Evolutionary conservation across 2,329 filamentous ascomycete genomes (phyloP), one percentile per base, ranked within the genome.

Genomic region (Penicillium sclerotigenum): DNA sequence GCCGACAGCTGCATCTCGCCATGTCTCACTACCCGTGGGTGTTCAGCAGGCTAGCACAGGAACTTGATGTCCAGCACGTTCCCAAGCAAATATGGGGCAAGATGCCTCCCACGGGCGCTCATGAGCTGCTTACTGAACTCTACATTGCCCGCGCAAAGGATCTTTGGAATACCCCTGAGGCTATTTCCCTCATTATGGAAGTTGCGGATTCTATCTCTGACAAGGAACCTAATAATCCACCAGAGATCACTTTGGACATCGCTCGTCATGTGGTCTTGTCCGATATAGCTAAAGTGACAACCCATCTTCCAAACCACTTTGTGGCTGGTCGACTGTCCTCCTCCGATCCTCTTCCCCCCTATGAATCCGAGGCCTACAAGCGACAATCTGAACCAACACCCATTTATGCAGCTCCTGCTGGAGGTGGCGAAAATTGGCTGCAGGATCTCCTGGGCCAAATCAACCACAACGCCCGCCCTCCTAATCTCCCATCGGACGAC

Each of bases 21-120:
- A 88, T 97, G 71, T 80, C 84, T 54, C 79, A 79, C 28, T 84
- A 91, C 51, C 93, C 94, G 0, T 99, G 92, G 91, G 80, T 97
- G 2, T 91, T 93, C 65, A 86, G 84, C 52, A 81, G 86, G 22
- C 78, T 99, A 4, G 94, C 93, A 70, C 87, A 89, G 64, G 88
- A 90, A 46, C 79, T 97, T 26, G 86, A 88, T 60, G 80, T 97
- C 29, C 87, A 91, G 14, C 81, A 83, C 7, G 79, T 90, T 8
- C 92, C 94, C 1, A 87, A 87, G 33, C 83, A 86, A 0, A 83
- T 97, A 31, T 97, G 94, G 93, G 92, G 90, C 49, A 82, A 87
- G 58, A 81, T 85, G 65, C 84, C 89, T 5, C 81, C 86, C 0
- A 82, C 85, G 29, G 79, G 82, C 13, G 80, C 85, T 43, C 83